Evolutionary conservation across 148 eudicot genomes (phyloP).

Genomic region (Vaccinium corymbosum): DNA sequence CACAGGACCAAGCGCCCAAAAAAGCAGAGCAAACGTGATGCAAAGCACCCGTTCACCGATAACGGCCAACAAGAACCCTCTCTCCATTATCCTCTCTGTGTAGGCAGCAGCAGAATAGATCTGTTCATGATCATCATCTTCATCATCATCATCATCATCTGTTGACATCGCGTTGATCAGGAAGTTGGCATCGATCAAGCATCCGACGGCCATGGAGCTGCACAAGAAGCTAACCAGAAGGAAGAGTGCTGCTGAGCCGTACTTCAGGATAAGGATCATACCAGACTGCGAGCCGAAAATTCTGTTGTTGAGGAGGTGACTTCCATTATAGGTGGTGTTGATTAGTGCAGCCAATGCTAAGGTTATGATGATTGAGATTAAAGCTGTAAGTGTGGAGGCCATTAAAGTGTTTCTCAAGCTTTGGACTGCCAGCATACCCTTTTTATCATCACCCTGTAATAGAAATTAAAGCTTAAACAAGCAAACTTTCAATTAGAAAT

Average conservation of each 20-base stretch:
- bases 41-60: slow-evolving; percentile 65
- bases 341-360: slow-evolving; percentile 54
- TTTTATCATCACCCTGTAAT: slow-evolving; percentile 69
- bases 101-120: slow-evolving; percentile 26
- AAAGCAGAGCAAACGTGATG: slow-evolving; percentile 48
- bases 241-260: slow-evolving; percentile 51
- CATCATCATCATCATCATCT: slow-evolving; percentile 20
- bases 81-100: slow-evolving; percentile 40
- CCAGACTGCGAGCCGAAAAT: slow-evolving; percentile 54
- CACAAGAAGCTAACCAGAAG: slow-evolving; percentile 64
- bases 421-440: slow-evolving; percentile 73
- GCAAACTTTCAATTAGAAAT: background rate
- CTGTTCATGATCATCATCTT: slow-evolving; percentile 26
- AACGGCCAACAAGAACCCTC: slow-evolving; percentile 59
- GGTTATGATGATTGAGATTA: slow-evolving; percentile 44
- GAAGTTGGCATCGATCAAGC: slow-evolving; percentile 69
- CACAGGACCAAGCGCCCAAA: slow-evolving; percentile 75
- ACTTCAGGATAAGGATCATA: slow-evolving; percentile 51
- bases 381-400: slow-evolving; percentile 61
- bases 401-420: slow-evolving; percentile 76
- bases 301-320: slow-evolving; percentile 28
- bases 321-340: slow-evolving; percentile 58
- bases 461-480: background rate
- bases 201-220: slow-evolving; percentile 62
- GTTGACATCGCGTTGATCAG: slow-evolving; percentile 47